phyloP scores from a whole-genome alignment of 164 flowering plant genomes.

The Nymphaea colorata region DNA sequence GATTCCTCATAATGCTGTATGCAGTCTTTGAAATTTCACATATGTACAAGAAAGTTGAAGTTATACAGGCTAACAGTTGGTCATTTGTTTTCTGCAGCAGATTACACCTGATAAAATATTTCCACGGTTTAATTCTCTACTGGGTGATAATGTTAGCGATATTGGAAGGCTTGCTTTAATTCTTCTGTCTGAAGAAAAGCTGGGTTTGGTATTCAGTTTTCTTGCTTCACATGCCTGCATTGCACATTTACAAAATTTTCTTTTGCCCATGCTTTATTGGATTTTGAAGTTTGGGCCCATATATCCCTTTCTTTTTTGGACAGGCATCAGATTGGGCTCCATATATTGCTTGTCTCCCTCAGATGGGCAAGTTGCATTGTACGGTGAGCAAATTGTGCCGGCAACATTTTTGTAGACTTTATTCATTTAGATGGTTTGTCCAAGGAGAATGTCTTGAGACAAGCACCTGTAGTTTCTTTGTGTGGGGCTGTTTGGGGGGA shows the following conservation, averaged over 20 bases:
- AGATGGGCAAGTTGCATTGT: slow-evolving; percentile 46
- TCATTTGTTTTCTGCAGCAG: slow-evolving; percentile 38
- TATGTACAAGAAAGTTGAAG: background rate
- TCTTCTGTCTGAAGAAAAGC: slow-evolving; percentile 45
- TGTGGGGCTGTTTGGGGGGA: too few relatives aligned
- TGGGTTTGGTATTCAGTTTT: slow-evolving; percentile 39
- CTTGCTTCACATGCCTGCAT: too few relatives aligned
- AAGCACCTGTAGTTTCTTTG: too few relatives aligned
- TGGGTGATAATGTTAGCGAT: slow-evolving; percentile 36
- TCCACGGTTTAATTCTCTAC: slow-evolving; percentile 27
- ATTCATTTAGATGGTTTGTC: too few relatives aligned
- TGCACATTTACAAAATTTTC: background rate
- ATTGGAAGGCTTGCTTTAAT: slow-evolving; percentile 54
- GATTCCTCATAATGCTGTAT: slow-evolving; percentile 67
- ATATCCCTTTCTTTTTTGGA: slow-evolving; percentile 7
- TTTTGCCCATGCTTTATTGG: background rate
- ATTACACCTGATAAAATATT: slow-evolving; percentile 43
- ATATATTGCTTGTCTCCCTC: slow-evolving; percentile 59
- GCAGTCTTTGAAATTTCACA: background rate
- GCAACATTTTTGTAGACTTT: too few relatives aligned
- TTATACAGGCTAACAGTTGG: background rate
- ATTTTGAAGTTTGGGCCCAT: background rate
- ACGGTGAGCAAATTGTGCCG: slow-evolving; percentile 23
- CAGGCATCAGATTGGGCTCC: slow-evolving; percentile 81
- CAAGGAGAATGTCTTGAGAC: too few relatives aligned